Percentiles rank a stretch among this genome's conserved stretches.
These are phyloP conservation scores for Toxoplasma gondii DNA, from an alignment of 169 alveolate genomes.

Conservation along the genomic window DNA sequence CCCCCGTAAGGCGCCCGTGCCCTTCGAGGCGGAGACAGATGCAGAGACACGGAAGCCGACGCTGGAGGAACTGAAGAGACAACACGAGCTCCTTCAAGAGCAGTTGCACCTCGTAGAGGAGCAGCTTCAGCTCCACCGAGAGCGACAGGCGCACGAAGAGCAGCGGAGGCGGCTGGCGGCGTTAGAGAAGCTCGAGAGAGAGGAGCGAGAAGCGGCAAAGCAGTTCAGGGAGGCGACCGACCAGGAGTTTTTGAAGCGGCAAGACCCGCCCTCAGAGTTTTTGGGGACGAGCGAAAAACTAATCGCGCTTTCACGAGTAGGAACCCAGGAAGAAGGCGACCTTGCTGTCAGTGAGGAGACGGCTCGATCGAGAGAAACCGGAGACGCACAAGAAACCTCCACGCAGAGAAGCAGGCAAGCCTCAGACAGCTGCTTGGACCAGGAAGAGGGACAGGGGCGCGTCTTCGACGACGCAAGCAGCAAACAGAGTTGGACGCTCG, in stretches of 20 bases:
- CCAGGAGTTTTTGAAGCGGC: neutral
- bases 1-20: neutral
- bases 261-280: neutral
- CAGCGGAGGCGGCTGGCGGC: conserved; percentile 30
- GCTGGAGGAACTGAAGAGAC: neutral
- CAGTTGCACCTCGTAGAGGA: conserved; percentile 29
- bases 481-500: too few species aligned
- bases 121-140: conserved; percentile 4
- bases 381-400: too few species aligned
- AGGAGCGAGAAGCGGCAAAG: neutral
- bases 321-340: too few species aligned
- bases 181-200: neutral
- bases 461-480: too few species aligned
- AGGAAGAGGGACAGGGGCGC: too few species aligned
- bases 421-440: too few species aligned
- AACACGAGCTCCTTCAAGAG: neutral
- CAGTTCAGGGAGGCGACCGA: neutral
- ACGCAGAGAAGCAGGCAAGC: too few species aligned
- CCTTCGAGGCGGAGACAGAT: neutral
- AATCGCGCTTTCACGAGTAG: too few species aligned
- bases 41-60: neutral
- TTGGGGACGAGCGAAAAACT: too few species aligned
- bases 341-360: too few species aligned
- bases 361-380: too few species aligned
- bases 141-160: conserved; percentile 33